Evolutionary conservation across 768 basidiomycete species (phyloP).

Genomic region (Rhodotorula paludigena): DNA sequence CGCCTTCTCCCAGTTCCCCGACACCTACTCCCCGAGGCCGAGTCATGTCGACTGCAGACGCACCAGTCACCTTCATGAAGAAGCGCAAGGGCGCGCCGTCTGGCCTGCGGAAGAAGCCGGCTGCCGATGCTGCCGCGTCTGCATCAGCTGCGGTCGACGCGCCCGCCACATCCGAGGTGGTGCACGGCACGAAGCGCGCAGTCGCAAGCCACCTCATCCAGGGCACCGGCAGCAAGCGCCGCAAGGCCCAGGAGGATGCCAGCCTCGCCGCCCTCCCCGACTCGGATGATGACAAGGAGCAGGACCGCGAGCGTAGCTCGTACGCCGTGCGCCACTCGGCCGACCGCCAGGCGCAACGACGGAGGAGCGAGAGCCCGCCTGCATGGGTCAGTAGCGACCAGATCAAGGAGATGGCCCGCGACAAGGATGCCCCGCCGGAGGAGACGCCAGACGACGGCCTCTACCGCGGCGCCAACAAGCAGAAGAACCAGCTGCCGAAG

Average conservation of each 20-base stretch:
- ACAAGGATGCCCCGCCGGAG: conserved; percentile 54
- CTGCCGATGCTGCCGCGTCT: conserved; percentile 52
- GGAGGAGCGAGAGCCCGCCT: conserved; percentile 65
- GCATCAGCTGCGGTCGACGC: conserved; percentile 16
- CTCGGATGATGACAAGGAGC: conserved; percentile 56
- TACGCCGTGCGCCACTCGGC: conserved; percentile 59
- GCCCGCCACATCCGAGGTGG: conserved; percentile 51
- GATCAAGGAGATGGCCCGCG: conserved; percentile 63
- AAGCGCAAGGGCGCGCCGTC: conserved; percentile 73
- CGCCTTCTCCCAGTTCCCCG: no score
- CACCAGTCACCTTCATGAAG: conserved; percentile 76
- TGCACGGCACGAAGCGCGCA: conserved; percentile 68
- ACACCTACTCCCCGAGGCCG: no score
- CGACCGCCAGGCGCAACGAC: conserved; percentile 62
- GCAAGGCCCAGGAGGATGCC: conserved; percentile 52
- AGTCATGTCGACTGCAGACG: conserved; percentile 10
- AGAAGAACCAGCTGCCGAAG: conserved; percentile 69
- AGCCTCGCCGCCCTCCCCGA: conserved; percentile 48
- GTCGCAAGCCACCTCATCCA: conserved; percentile 68
- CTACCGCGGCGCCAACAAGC: conserved; percentile 81
- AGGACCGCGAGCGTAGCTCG: conserved; percentile 47
- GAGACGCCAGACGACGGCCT: conserved; percentile 69
- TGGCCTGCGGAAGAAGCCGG: conserved; percentile 66
- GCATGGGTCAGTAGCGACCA: conserved; percentile 74
- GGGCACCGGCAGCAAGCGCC: conserved; percentile 62